Evolutionary conservation across 192 early-diverging fungal genomes (phyloP), one percentile per base, ranked within the genome.

Genomic region (Coemansia sp.): DNA sequence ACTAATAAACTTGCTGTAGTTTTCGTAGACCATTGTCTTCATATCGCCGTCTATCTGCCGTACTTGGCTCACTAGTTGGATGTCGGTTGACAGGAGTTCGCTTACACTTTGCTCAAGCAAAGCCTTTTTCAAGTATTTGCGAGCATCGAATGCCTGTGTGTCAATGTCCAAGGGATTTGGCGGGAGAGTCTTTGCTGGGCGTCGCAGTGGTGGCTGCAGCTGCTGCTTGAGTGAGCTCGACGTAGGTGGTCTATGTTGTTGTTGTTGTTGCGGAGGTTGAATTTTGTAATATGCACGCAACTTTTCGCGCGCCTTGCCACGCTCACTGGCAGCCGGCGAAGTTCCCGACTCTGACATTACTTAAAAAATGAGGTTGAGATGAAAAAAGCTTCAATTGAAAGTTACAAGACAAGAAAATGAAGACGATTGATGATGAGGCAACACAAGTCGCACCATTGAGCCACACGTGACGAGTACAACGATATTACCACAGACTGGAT

Each of bases 21-120:
- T 99, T 83, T 97, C 94, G 74, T 99, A 99, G 4, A 99, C 95
- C 46, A 99, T 86, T 0, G 97, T 96, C 77, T 99, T 96, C 92
- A 97, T 94, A 45, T 95, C 92, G 11, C 94, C 93, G 73, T 99
- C 94, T 62, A 99, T 87, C 63, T 96, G 88, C 64, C 92, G 87
- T 51, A 94, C 90, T 61, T 93, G 92, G 84, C 63, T 36, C 17
- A 67, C 58, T 23, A 74, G 67, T 41, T 59, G 57, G 55, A 73
- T 84, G 62, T 95, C 92, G 6, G 78, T 85, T 39, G 84, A 76
- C 1, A 98, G 84, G 19, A 98, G 77, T 42, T 88, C 92, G 4
- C 82, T 63, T 0, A 95, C 84, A 12, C 85, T 78, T 36, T 87
- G 86, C 62, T 92, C 90, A 3, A 87, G 85, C 38, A 95, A 73